Conservation (phyloP, 257 asterid species). For the Galeopsis tetrahit region DNA sequence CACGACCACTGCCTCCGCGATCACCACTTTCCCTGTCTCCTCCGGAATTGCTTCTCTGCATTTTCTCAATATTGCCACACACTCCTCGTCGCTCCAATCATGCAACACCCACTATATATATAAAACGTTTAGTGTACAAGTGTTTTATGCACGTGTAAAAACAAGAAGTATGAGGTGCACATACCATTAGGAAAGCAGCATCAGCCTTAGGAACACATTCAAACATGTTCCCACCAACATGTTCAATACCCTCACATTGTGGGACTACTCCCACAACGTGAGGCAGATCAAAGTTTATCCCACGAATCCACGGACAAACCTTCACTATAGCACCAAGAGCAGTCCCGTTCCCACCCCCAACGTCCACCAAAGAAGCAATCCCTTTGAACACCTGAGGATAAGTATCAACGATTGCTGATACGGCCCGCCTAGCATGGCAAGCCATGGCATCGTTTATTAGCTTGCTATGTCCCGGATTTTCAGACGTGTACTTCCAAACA, state of each 20-base stretch:
- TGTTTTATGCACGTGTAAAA: too few species aligned
- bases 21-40: slow-evolving; percentile 61
- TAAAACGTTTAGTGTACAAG: too few species aligned
- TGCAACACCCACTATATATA: slow-evolving; percentile 64
- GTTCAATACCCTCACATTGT: slow-evolving; percentile 37
- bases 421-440: slow-evolving; percentile 43
- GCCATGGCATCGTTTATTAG: slow-evolving; percentile 72
- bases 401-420: slow-evolving; percentile 35
- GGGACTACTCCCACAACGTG: slow-evolving; percentile 56
- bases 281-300: slow-evolving; percentile 65
- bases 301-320: slow-evolving; percentile 58
- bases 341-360: slow-evolving; percentile 80
- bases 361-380: slow-evolving; percentile 56
- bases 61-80: slow-evolving; percentile 53
- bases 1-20: slow-evolving; percentile 65
- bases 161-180: neutral
- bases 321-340: slow-evolving; percentile 44
- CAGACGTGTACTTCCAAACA: slow-evolving; percentile 44
- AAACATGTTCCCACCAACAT: slow-evolving; percentile 71
- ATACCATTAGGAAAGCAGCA: slow-evolving; percentile 68
- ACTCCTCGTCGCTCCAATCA: slow-evolving; percentile 78
- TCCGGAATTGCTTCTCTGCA: slow-evolving; percentile 58
- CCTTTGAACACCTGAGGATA: slow-evolving; percentile 53
- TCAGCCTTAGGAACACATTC: slow-evolving; percentile 66
- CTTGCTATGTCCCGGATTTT: slow-evolving; percentile 44